Evolutionary conservation across 1,139 yeast species (phyloP).

Genomic region (Casaregolazyma suthepensis): DNA sequence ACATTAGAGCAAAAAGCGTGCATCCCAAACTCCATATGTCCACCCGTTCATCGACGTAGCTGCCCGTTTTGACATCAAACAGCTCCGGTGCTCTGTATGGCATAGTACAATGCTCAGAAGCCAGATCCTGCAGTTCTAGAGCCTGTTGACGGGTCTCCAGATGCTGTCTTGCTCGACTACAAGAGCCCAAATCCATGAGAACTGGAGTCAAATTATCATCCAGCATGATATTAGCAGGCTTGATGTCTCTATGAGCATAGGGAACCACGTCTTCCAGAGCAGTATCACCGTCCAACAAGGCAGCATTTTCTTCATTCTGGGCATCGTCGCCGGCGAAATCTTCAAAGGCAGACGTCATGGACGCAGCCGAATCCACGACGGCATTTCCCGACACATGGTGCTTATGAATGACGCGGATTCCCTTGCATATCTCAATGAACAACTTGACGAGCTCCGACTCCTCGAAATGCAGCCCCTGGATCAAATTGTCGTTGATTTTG

Average conservation of each 20-base stretch:
- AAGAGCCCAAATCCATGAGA: conserved; percentile 78
- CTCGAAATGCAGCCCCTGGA: conserved; percentile 47
- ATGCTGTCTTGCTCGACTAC: conserved; percentile 54
- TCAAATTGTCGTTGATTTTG: conserved; percentile 54
- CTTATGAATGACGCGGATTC: conserved; percentile 69
- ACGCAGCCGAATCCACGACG: conserved; percentile 1
- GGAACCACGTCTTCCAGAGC: conserved; percentile 58
- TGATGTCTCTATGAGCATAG: conserved; percentile 80
- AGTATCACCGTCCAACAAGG: conserved; percentile 21
- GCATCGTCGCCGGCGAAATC: conserved; percentile 14
- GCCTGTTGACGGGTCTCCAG: conserved; percentile 65
- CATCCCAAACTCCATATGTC: conserved; percentile 95
- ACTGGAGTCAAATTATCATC: conserved; percentile 67
- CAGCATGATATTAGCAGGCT: conserved; percentile 85
- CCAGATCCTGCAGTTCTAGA: conserved; percentile 67
- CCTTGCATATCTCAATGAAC: conserved; percentile 66
- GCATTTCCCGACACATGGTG: conserved; percentile 29
- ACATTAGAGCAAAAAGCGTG: conserved; percentile 67
- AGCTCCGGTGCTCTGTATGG: conserved; percentile 91
- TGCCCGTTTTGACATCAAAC: conserved; percentile 64
- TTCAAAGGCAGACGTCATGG: conserved; percentile 12
- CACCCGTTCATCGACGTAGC: conserved; percentile 59
- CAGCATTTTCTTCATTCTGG: conserved; percentile 26
- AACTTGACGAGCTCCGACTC: conserved; percentile 59
- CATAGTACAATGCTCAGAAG: conserved; percentile 80